Conservation (phyloP, 768 basidiomycete species). For the Russula olivacea region DNA sequence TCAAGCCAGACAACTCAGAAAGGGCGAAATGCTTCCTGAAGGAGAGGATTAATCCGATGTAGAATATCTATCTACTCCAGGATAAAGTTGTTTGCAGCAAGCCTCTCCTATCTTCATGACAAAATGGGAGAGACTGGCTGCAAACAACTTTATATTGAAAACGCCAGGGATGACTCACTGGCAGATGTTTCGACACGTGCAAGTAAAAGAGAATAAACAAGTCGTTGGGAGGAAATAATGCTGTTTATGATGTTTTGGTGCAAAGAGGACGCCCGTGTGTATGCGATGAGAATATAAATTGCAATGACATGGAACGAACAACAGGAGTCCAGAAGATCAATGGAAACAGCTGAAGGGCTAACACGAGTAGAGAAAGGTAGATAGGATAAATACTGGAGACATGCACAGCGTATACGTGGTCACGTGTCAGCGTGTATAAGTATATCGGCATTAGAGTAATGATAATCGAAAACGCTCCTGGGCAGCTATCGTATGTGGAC, state of each 20-base stretch:
- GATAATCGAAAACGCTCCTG: neutral
- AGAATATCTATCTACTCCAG: too few relatives aligned
- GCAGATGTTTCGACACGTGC: neutral
- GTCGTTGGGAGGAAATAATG: too few relatives aligned
- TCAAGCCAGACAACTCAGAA: too few relatives aligned
- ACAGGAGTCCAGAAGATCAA: neutral
- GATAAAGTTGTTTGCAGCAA: too few relatives aligned
- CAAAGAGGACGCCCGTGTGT: neutral
- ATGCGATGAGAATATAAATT: neutral
- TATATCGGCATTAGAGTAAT: neutral
- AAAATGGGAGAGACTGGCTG: too few relatives aligned
- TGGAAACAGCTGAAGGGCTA: neutral
- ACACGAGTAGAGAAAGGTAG: neutral
- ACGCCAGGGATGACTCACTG: too few relatives aligned
- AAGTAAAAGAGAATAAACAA: too few relatives aligned
- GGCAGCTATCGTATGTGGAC: neutral
- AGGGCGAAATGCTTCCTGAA: too few relatives aligned
- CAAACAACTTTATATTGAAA: too few relatives aligned
- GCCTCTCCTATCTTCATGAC: too few relatives aligned
- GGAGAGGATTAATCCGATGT: too few relatives aligned
- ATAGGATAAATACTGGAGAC: constrained; percentile 35
- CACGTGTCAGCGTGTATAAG: neutral
- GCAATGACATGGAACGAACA: neutral
- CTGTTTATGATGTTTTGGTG: neutral
- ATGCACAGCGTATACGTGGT: constrained; percentile 28